Evolutionary conservation across 352 stramenopile genomes (phyloP).

Genomic region (Plasmopara viticola): DNA sequence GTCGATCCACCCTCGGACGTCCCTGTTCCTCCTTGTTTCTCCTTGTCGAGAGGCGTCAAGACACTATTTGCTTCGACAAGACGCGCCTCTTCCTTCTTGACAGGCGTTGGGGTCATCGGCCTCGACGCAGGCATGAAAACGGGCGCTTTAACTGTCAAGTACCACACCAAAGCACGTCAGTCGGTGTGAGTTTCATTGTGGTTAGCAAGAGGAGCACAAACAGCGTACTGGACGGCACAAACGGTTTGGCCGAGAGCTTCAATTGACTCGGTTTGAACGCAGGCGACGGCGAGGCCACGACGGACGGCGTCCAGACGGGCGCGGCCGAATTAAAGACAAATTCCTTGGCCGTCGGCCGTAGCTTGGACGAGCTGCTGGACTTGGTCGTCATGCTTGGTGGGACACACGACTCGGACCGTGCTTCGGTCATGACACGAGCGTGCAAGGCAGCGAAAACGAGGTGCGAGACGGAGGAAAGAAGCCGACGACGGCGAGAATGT

Average conservation of each 20-base stretch:
- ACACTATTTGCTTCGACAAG: too few relatives aligned
- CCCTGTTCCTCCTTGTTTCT: background rate
- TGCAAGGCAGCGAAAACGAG: too few relatives aligned
- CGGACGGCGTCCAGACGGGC: conserved; percentile 41
- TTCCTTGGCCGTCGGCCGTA: conserved; percentile 49
- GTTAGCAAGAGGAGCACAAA: background rate
- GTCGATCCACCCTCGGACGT: conserved; percentile 17
- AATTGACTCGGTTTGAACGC: conserved; percentile 29
- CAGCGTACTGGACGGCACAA: conserved; percentile 46
- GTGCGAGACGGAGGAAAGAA: too few relatives aligned
- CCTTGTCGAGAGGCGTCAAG: too few relatives aligned
- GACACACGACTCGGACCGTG: conserved; percentile 11
- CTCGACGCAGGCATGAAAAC: conserved; percentile 26
- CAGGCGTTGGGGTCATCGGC: background rate
- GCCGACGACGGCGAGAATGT: too few relatives aligned
- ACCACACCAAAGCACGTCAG: conserved; percentile 2
- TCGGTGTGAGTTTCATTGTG: background rate
- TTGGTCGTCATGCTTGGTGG: conserved; percentile 20
- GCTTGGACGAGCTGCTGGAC: conserved; percentile 31
- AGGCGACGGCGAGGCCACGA: background rate
- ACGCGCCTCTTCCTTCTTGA: conserved; percentile 11
- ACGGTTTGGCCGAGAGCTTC: conserved; percentile 51
- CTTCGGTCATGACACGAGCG: conserved; percentile 20
- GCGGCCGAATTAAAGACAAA: conserved; percentile 63
- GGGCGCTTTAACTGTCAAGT: conserved; percentile 27